These are phyloP conservation scores for Lanmaoa rubissima DNA, from an alignment of 768 basidiomycete genomes.

Conservation along the genomic window DNA sequence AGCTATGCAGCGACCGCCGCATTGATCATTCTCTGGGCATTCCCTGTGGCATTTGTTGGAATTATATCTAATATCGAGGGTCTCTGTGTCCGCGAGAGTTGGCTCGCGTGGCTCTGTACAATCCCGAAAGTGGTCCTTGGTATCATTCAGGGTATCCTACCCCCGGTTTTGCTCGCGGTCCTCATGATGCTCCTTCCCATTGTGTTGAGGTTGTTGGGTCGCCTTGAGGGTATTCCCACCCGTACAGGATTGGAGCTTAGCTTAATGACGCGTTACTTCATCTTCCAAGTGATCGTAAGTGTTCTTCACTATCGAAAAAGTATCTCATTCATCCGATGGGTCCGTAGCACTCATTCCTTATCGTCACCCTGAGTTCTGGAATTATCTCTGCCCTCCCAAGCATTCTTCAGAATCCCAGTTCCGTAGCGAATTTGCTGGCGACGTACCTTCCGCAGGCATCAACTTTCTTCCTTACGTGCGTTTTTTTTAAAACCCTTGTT, in stretches of 20 bases:
- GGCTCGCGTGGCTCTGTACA: conserved; percentile 83
- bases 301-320: background rate
- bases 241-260: conserved; percentile 81
- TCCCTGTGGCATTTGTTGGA: conserved; percentile 89
- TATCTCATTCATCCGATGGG: background rate
- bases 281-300: conserved; percentile 89
- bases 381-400: conserved; percentile 67
- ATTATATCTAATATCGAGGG: conserved; percentile 74
- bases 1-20: conserved; percentile 76
- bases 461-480: conserved; percentile 87
- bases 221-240: conserved; percentile 89
- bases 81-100: conserved; percentile 60
- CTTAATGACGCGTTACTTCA: conserved; percentile 88
- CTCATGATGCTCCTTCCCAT: conserved; percentile 91
- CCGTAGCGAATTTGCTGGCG: conserved; percentile 71
- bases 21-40: conserved; percentile 83
- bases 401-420: conserved; percentile 65
- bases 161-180: conserved; percentile 83
- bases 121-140: conserved; percentile 67
- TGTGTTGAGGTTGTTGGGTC: conserved; percentile 72
- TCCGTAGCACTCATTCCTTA: conserved; percentile 85
- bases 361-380: conserved; percentile 84
- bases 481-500: background rate
- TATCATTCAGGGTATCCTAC: conserved; percentile 86
- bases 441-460: conserved; percentile 76